These are phyloP conservation scores for Takashimella tepidaria DNA, from an alignment of 1,284 basidiomycete genomes.

Conservation along the genomic window DNA sequence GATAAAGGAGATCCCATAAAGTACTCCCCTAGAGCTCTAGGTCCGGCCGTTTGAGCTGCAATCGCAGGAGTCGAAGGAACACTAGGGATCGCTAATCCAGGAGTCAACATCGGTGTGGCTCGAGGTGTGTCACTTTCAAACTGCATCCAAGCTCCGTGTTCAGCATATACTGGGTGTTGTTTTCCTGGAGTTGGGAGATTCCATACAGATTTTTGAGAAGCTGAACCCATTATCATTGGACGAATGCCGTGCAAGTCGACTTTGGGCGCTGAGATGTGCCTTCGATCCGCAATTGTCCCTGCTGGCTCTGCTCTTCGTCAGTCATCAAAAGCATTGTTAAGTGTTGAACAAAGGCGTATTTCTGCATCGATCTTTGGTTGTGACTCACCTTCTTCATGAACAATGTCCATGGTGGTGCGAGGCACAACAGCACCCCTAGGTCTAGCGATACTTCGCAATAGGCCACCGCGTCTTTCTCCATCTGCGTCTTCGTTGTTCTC, in stretches of 20 bases:
- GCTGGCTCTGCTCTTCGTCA: neutral
- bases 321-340: neutral
- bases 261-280: neutral
- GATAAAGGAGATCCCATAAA: neutral
- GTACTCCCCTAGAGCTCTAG: neutral
- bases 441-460: neutral
- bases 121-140: neutral
- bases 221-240: neutral
- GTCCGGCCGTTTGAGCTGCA: neutral
- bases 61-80: neutral
- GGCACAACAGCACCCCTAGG: slow-evolving; percentile 1
- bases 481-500: neutral
- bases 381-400: neutral
- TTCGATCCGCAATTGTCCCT: neutral
- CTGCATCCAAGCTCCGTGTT: neutral
- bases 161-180: neutral
- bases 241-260: neutral
- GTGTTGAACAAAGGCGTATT: neutral
- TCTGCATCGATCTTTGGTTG: slow-evolving; percentile 1
- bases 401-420: neutral
- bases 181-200: neutral
- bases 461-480: neutral
- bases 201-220: slow-evolving; percentile 2
- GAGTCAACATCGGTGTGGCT: neutral
- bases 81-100: neutral